Evolutionary conservation across 768 basidiomycete species (phyloP), one percentile per base, ranked within the genome.

Genomic region (Macrolepiota dolichaula): DNA sequence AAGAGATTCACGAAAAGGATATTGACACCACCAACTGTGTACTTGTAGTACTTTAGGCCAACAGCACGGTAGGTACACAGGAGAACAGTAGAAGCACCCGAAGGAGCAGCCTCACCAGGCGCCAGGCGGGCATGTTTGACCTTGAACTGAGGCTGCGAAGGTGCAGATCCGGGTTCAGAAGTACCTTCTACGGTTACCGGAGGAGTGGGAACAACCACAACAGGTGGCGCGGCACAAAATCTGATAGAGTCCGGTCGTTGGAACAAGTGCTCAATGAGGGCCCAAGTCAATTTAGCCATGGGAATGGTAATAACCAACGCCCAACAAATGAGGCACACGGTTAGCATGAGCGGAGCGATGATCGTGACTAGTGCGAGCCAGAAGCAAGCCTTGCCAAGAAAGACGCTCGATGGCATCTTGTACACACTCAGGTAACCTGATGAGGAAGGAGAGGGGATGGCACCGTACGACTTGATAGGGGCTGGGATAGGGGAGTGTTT

Each of bases 251-350:
- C 87, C 0, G 97, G 95, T 62, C 88, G 87, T 56, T 80, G 73
- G 69, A 88, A 87, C 54, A 99, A 80, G 71, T 92, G 83, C 50
- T 88, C 86, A 70, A 98, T 81, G 47, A 99, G 82, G n/a, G 86
- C 92, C 96, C 96, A 98, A 66, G 88, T 93, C 54, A 99, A 82
- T 72, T 91, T 96, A 35, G 96, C 97, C 97, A 99, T 99, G 3
- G 97, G 97, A 65, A 99, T 91, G 59, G 96, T 92, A 71, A 99
- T 81, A 62, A 99, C 87, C 62, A 94, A 80, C n/a, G 82, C 94
- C 95, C 96, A 99, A 76, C 97, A 98, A 55, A 94, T 76, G 64
- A 92, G 68, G 72, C 94, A 97, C 29, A 94, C 92, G 63, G 91
- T 59, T 57, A 97, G 81, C 83, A 98, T 88, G 63, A 94, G 76